Conservation (phyloP, 495 filamentous ascomycete genomes). For the Tuber microsphaerosporum region DNA sequence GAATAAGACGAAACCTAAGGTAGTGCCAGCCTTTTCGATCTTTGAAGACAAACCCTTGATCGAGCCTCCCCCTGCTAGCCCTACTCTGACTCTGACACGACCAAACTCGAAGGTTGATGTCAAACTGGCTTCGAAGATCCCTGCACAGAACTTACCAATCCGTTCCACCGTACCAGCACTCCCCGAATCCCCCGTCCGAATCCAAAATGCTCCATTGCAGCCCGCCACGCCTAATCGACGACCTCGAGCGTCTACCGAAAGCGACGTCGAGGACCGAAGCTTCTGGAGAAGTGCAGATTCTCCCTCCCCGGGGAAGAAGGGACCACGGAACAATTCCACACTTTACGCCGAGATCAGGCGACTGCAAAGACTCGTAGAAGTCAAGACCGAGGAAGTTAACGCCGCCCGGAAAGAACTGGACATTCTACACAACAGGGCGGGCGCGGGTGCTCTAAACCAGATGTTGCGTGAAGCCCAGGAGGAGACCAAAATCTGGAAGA, state of each 20-base stretch:
- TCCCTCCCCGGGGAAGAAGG: constrained; percentile 34
- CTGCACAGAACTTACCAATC: constrained; percentile 13
- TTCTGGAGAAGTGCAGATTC: constrained; percentile 24
- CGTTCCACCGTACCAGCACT: constrained; percentile 6
- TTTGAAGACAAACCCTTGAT: constrained; percentile 36
- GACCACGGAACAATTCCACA: constrained; percentile 33
- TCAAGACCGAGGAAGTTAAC: constrained; percentile 37
- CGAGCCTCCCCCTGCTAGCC: constrained; percentile 28
- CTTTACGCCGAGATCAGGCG: constrained; percentile 39
- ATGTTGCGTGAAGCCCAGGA: constrained; percentile 38
- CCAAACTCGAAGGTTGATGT: constrained; percentile 38
- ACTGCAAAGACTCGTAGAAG: constrained; percentile 35
- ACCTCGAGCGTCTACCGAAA: constrained; percentile 34
- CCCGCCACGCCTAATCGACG: constrained; percentile 37
- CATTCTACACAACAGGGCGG: constrained; percentile 36
- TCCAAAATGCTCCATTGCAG: constrained; percentile 28
- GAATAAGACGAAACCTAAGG: constrained; percentile 36
- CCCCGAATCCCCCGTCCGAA: constrained; percentile 30
- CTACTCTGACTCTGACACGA: constrained; percentile 36
- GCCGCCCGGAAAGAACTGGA: constrained; percentile 33
- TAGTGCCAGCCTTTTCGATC: constrained; percentile 38
- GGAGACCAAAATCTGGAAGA: constrained; percentile 39
- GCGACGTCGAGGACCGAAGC: constrained; percentile 37
- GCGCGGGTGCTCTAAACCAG: constrained; percentile 31
- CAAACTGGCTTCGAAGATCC: constrained; percentile 31